Evolutionary conservation across 2,329 filamentous ascomycete species (phyloP).

Genomic region (Purpureocillium takamizusanense): DNA sequence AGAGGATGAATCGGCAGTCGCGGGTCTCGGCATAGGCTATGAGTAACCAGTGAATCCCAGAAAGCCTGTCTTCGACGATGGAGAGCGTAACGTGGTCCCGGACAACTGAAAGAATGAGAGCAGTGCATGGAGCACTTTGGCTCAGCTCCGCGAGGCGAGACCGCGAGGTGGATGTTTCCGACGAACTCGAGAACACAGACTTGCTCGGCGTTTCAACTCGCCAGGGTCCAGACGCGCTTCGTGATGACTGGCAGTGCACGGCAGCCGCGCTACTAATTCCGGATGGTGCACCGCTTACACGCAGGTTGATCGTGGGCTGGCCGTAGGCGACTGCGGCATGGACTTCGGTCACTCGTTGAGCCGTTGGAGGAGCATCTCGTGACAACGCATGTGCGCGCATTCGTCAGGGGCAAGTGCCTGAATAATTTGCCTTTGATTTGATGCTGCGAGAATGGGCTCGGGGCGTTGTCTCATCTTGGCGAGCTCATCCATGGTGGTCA

Average conservation of each 20-base stretch:
- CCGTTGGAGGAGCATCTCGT: not conserved
- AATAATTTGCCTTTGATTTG: too few relatives aligned
- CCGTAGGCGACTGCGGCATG: constrained; percentile 20
- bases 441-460: not conserved
- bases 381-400: too few relatives aligned
- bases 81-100: not conserved
- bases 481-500: too few relatives aligned
- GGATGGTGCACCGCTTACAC: constrained; percentile 21
- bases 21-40: constrained; percentile 32
- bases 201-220: constrained; percentile 2
- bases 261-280: constrained; percentile 3
- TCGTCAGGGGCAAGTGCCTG: too few relatives aligned
- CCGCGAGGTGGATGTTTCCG: too few relatives aligned
- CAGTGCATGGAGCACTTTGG: too few relatives aligned
- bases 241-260: not conserved
- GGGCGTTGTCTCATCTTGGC: too few relatives aligned
- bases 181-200: too few relatives aligned
- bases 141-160: too few relatives aligned
- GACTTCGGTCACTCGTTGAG: constrained; percentile 7
- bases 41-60: constrained; percentile 36
- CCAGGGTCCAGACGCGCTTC: not conserved
- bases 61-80: constrained; percentile 22
- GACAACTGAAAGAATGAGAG: too few relatives aligned
- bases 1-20: constrained; percentile 25
- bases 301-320: constrained; percentile 22